phyloP scores from a whole-genome alignment of 2,329 filamentous ascomycete genomes.

The Sclerotinia trifoliorum region DNA sequence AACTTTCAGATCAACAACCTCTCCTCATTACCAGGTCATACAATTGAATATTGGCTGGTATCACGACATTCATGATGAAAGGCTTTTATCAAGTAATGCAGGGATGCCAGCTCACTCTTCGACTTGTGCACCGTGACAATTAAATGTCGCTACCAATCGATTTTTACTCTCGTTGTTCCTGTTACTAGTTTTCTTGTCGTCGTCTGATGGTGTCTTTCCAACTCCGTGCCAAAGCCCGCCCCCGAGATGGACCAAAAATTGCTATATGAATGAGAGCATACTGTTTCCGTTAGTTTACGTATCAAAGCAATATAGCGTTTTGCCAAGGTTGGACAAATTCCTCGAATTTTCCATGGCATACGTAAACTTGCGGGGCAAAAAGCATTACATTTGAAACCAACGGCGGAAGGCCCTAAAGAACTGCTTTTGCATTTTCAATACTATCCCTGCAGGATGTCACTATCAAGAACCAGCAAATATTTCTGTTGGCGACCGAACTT shows the following conservation, averaged over 20 bases:
- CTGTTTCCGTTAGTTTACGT: background rate
- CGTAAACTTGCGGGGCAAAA: constrained; percentile 13
- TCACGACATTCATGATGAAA: constrained; percentile 5
- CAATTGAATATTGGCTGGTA: background rate
- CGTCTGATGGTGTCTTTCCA: background rate
- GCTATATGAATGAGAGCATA: background rate
- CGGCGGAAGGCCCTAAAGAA: background rate
- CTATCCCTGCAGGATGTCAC: background rate
- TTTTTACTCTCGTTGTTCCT: background rate
- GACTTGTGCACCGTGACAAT: background rate
- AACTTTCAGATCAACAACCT: background rate
- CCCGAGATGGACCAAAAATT: background rate
- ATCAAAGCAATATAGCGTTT: background rate
- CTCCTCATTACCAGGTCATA: background rate
- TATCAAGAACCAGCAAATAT: background rate
- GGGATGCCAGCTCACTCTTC: background rate
- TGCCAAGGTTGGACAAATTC: background rate
- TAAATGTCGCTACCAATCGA: background rate
- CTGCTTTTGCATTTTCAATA: background rate
- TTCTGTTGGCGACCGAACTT: constrained; percentile 11
- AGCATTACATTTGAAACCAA: background rate
- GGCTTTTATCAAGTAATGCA: background rate
- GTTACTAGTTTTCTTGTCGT: constrained; percentile 2
- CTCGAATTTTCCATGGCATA: background rate
- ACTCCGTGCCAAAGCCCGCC: background rate